Conservation (phyloP, 2,329 filamentous ascomycete species). For the Fusarium haematococcum region DNA sequence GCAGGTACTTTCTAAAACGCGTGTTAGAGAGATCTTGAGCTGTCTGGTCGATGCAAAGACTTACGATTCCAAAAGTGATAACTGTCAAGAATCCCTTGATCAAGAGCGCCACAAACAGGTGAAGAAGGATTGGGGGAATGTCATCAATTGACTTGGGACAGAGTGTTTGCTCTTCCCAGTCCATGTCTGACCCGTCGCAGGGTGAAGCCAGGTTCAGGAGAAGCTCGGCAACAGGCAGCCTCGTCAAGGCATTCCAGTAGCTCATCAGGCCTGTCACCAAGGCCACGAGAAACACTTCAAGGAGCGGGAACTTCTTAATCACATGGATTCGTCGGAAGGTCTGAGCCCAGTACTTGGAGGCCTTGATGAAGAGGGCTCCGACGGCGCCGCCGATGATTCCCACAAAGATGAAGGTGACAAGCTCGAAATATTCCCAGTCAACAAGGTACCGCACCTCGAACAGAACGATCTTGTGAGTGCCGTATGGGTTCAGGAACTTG, state of each 20-base stretch:
- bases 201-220: constrained; percentile 91
- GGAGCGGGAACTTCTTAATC: constrained; percentile 85
- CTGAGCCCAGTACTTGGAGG: constrained; percentile 88
- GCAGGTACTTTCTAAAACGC: constrained; percentile 82
- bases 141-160: constrained; percentile 79
- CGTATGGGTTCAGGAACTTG: constrained; percentile 96
- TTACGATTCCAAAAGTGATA: constrained; percentile 89
- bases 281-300: constrained; percentile 91
- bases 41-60: constrained; percentile 43
- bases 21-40: constrained; percentile 38
- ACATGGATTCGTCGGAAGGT: constrained; percentile 83
- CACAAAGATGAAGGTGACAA: constrained; percentile 85
- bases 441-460: constrained; percentile 92
- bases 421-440: constrained; percentile 95
- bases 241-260: constrained; percentile 95
- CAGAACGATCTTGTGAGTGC: constrained; percentile 94
- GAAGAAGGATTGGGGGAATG: constrained; percentile 81
- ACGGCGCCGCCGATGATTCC: constrained; percentile 86
- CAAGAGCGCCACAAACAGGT: constrained; percentile 81
- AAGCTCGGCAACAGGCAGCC: constrained; percentile 88
- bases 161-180: constrained; percentile 75
- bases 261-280: constrained; percentile 84
- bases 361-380: constrained; percentile 97
- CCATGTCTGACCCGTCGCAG: constrained; percentile 76
- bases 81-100: constrained; percentile 91